Evolutionary conservation across 78 protist genomes (phyloP).

Genomic region (Isochrysis galbana): DNA sequence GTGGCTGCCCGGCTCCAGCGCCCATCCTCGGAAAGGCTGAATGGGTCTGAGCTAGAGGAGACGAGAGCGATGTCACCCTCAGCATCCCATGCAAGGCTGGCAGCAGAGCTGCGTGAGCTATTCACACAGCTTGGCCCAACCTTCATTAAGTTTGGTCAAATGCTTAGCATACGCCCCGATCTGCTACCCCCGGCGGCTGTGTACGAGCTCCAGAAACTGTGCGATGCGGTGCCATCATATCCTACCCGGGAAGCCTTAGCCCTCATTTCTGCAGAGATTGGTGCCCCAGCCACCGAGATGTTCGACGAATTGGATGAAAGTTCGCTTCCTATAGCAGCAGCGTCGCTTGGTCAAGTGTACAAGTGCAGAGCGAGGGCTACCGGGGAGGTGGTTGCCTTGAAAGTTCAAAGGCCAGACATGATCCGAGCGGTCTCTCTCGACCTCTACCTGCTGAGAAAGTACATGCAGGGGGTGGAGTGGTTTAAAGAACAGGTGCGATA

Average conservation of each 20-base stretch:
- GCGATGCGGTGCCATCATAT: not conserved
- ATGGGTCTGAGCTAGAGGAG: not conserved
- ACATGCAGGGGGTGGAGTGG: not conserved
- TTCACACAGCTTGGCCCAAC: not conserved
- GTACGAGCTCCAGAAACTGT: slow-evolving; percentile 2
- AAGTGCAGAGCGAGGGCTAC: not conserved
- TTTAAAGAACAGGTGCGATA: too few species aligned
- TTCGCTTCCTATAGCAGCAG: not conserved
- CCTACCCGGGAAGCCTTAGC: not conserved
- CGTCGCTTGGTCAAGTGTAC: not conserved
- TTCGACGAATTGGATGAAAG: not conserved
- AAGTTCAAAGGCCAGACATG: slow-evolving; percentile 16
- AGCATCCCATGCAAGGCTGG: not conserved
- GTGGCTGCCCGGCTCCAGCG: not conserved
- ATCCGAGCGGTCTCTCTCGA: slow-evolving; percentile 2
- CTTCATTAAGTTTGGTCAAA: not conserved
- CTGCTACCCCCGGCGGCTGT: not conserved
- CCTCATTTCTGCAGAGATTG: not conserved
- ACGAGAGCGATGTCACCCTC: not conserved
- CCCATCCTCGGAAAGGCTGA: too few species aligned
- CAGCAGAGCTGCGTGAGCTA: not conserved
- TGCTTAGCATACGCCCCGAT: not conserved
- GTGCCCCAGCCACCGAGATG: not conserved
- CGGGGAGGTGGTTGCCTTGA: not conserved
- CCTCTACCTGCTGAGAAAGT: not conserved